A percentile compares a stretch with the other conserved stretches of the same genome.
Conservation (phyloP, 192 early-diverging fungal species). For the Phlyctochytrium planicorne region DNA sequence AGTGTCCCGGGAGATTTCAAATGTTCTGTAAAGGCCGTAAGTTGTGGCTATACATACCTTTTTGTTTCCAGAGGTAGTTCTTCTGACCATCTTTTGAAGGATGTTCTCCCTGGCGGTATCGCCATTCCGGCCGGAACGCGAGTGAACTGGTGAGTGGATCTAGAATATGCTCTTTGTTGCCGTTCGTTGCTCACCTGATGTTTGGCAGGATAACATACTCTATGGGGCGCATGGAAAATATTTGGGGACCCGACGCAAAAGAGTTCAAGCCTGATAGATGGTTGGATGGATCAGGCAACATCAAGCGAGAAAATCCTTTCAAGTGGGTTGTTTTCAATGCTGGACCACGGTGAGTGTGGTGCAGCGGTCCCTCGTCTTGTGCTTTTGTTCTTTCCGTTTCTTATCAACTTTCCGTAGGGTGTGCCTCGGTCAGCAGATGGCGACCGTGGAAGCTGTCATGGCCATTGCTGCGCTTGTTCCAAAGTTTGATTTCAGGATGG, state of each 20-base stretch:
- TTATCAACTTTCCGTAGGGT: conserved; percentile 33
- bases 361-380: no score
- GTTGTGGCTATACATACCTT: neutral
- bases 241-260: conserved; percentile 25
- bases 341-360: no score
- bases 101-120: conserved; percentile 12
- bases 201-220: no score
- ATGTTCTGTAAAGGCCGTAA: conserved; percentile 46
- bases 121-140: conserved; percentile 13
- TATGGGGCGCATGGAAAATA: conserved; percentile 4
- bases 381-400: no score
- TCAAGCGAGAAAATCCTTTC: conserved; percentile 1
- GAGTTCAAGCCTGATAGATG: conserved; percentile 28
- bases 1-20: conserved; percentile 63
- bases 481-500: conserved; percentile 22
- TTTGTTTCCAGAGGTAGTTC: neutral
- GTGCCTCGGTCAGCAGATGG: conserved; percentile 37
- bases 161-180: no score
- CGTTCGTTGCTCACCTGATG: no score
- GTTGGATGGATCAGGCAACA: conserved; percentile 2
- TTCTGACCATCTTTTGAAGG: neutral
- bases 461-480: conserved; percentile 15
- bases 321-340: conserved; percentile 4
- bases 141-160: neutral
- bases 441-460: conserved; percentile 27